A percentile compares a stretch with the other conserved stretches of the same genome.
These are phyloP conservation scores for Dryas integrifolia DNA, from an alignment of 331 rosid genomes.

Conservation along the genomic window DNA sequence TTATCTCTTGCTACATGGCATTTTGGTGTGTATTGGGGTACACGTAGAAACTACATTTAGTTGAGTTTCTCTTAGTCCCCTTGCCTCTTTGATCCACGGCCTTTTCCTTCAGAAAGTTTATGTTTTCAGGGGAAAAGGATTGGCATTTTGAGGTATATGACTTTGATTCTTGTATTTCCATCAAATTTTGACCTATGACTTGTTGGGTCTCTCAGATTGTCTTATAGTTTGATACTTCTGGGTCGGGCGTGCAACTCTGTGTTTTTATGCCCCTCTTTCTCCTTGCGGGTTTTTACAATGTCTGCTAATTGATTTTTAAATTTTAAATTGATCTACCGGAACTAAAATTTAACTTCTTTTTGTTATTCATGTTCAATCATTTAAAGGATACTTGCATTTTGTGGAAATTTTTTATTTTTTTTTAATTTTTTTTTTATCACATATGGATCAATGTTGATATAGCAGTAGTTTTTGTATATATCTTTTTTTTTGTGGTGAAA, in stretches of 20 bases:
- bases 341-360: not conserved
- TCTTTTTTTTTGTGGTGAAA: not conserved
- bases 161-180: slow-evolving; percentile 7
- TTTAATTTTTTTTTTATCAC: not conserved
- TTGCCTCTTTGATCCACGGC: slow-evolving; percentile 18
- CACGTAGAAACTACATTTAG: slow-evolving; percentile 15
- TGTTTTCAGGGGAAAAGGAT: slow-evolving; percentile 19
- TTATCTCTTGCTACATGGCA: slow-evolving; percentile 27
- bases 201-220: slow-evolving; percentile 4
- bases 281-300: not conserved
- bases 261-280: not conserved
- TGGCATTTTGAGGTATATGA: slow-evolving; percentile 33
- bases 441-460: not conserved
- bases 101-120: slow-evolving; percentile 14
- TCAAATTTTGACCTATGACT: slow-evolving; percentile 6
- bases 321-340: slow-evolving; percentile 1
- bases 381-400: not conserved
- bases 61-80: slow-evolving; percentile 16
- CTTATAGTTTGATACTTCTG: not conserved
- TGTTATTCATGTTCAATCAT: not conserved
- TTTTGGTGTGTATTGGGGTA: slow-evolving; percentile 18
- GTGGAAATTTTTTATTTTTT: slow-evolving; percentile 1
- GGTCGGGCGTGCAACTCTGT: slow-evolving; percentile 19
- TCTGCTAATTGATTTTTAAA: not conserved
- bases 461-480: not conserved